Percentiles rank a stretch among this genome's conserved stretches.
Evolutionary conservation across 495 filamentous ascomycete species (phyloP).

Genomic region (Sabuloglossum arenarium): DNA sequence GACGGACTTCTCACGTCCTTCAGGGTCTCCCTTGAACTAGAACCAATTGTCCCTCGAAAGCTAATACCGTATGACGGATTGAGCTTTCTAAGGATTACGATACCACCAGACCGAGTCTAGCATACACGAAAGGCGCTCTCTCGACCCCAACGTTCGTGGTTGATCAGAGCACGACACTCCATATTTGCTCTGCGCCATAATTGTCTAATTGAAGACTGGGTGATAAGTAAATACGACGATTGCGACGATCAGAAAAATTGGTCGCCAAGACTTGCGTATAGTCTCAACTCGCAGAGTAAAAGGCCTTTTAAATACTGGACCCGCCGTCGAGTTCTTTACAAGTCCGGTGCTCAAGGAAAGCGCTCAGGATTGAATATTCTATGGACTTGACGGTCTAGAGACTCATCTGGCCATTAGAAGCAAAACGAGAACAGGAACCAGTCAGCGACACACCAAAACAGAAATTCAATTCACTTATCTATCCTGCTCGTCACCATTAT

Average conservation of each 20-base stretch:
- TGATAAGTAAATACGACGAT: not conserved
- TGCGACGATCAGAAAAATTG: not conserved
- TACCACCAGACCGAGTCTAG: not conserved
- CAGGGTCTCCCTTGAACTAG: not conserved
- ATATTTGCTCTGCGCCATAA: not conserved
- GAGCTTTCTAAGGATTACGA: not conserved
- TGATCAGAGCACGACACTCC: not conserved
- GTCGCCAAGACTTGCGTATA: not conserved
- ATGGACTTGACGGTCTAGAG: not conserved
- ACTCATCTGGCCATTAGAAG: not conserved
- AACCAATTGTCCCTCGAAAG: not conserved
- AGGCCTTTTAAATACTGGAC: not conserved
- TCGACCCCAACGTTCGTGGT: not conserved
- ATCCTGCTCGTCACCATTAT: not conserved
- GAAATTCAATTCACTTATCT: not conserved
- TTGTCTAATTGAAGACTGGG: not conserved
- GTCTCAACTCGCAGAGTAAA: too few relatives aligned
- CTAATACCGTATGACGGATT: not conserved
- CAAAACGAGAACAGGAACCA: not conserved
- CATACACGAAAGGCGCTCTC: not conserved
- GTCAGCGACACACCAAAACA: not conserved
- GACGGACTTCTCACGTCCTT: too few relatives aligned
- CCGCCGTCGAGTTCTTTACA: not conserved
- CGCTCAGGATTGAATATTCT: not conserved
- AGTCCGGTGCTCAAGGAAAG: not conserved